Base-by-base conservation (phyloP, 2,329 filamentous ascomycete species). In the Xylariales sp. region DNA sequence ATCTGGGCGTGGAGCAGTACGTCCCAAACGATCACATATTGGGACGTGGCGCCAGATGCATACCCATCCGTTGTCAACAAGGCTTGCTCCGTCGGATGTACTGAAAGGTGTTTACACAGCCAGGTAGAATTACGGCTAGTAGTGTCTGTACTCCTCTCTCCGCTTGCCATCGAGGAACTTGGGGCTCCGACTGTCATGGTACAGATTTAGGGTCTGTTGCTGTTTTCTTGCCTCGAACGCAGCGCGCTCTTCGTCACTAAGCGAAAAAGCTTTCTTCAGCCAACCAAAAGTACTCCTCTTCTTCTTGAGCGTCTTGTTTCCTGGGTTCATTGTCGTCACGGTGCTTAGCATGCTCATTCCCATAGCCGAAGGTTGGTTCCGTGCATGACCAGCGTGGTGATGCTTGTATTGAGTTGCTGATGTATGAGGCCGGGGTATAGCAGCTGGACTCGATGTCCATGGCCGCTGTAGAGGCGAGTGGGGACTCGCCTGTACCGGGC, bases 231-330 rank as follows among this genome's bases (percentile, higher is more conserved):
- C 71, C 54, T 82, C 78, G 48, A 80, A 84, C 8, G 72, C 71
- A 7, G 70, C 68, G 39, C 71, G 72, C 57, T 84, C 80, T 35
- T 82, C 77, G 16, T 84, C 80, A 46, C 81, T 78, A 19, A 84
- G 61, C 24, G 74, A 76, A 39, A 84, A 84, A 1, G 79, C 79
- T 62, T 84, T 83, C 60, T 82, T 83, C 42, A 84, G 59, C 80
- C 80, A 84, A 2, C 79, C 80, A 53, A 84, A 82, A 1, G 78
- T 77, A 51, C 80, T 82, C 48, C 77, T 73, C 66, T 83, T 83
- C 66, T 82, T 84, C 59, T 82, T 82, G 4, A 82, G 55, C 27
- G 70, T 63, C 42, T 66, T 67, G 18, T 61, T 58, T 2, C 59
- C 55, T 16, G 55, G 31, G 51, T 68, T 71, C 36, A 71, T 63